Conservation (phyloP, 331 rosid genomes). For the Pyracantha coccinea region DNA sequence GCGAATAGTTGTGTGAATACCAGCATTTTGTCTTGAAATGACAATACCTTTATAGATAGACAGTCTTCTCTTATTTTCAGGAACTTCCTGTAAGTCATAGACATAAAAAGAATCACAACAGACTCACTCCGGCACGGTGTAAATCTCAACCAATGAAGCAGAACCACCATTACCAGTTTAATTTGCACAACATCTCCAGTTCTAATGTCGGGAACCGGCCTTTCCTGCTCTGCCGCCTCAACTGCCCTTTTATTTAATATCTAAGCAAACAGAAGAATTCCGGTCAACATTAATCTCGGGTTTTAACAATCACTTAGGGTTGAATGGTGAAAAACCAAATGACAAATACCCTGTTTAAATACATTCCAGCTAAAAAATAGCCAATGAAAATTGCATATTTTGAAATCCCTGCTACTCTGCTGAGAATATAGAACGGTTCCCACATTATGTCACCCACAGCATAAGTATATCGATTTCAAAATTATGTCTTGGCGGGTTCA, state of each 20-base stretch:
- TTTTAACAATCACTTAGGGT: too few species aligned
- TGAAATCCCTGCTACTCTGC: neutral
- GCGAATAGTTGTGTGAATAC: slow-evolving; percentile 88
- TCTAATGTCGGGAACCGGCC: slow-evolving; percentile 75
- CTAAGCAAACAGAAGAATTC: slow-evolving; percentile 29
- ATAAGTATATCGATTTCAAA: too few species aligned
- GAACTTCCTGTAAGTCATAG: slow-evolving; percentile 64
- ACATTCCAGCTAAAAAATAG: neutral
- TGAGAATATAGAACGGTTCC: neutral
- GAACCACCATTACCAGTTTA: slow-evolving; percentile 56
- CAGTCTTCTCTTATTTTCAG: slow-evolving; percentile 83
- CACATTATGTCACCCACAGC: neutral
- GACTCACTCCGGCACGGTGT: neutral
- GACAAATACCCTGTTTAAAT: neutral
- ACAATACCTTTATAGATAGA: slow-evolving; percentile 86
- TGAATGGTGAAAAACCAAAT: neutral
- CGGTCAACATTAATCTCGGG: neutral
- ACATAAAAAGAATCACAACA: slow-evolving; percentile 18
- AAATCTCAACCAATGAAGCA: neutral
- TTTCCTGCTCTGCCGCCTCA: slow-evolving; percentile 67
- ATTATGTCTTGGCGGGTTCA: too few species aligned
- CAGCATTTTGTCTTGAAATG: slow-evolving; percentile 85
- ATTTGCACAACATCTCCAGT: slow-evolving; percentile 81
- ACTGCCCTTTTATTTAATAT: slow-evolving; percentile 72
- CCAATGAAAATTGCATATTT: neutral